phyloP scores from a whole-genome alignment of 2,329 filamentous ascomycete genomes.

The Diatrype stigma region DNA sequence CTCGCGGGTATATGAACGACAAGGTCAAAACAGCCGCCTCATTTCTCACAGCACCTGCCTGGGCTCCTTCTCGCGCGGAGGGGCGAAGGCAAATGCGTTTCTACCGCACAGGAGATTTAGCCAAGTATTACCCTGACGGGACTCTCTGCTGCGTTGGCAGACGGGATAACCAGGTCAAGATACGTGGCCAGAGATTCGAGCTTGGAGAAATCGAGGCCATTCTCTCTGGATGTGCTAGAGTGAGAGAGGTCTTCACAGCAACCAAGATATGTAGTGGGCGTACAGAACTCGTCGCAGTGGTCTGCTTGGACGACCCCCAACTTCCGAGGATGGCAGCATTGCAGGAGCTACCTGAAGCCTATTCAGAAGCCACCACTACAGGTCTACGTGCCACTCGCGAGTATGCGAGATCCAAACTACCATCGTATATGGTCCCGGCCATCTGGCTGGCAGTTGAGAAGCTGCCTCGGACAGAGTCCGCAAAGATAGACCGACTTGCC shows the following conservation, averaged over 20 bases:
- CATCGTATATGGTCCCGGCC: slow-evolving; percentile 2
- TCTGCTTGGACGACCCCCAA: not conserved
- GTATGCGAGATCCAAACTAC: slow-evolving; percentile 1
- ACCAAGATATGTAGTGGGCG: not conserved
- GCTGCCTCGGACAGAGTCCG: slow-evolving; percentile 1
- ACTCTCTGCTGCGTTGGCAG: not conserved
- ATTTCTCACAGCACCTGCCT: not conserved
- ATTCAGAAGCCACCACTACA: not conserved
- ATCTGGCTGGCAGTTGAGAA: slow-evolving; percentile 7
- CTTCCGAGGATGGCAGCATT: not conserved
- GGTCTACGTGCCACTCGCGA: not conserved
- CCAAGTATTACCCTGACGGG: not conserved
- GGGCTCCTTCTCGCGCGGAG: not conserved
- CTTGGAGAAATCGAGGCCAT: not conserved
- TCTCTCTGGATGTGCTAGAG: not conserved
- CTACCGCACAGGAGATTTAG: slow-evolving; percentile 1
- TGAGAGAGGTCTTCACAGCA: not conserved
- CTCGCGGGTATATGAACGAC: not conserved
- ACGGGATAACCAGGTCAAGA: not conserved
- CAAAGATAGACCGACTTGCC: slow-evolving; percentile 2
- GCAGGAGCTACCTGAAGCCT: not conserved
- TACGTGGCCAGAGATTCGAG: not conserved
- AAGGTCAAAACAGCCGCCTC: not conserved
- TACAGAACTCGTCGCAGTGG: not conserved
- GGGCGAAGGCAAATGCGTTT: not conserved